phyloP scores from a whole-genome alignment of 2,329 filamentous ascomycete genomes.

The Diaporthe sp. region DNA sequence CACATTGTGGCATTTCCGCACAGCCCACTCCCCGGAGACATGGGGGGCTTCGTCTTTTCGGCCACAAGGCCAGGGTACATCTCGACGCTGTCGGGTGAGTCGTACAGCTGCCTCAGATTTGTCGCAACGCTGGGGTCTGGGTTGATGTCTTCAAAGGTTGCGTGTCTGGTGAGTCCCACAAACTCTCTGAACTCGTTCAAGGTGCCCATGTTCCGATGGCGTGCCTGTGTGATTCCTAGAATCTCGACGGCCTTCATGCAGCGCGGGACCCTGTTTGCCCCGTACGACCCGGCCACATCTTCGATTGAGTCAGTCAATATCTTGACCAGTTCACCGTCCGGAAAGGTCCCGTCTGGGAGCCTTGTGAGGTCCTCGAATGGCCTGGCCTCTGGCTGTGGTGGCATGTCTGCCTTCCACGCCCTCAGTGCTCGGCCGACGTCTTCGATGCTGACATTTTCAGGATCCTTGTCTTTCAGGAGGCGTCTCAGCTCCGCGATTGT shows the following conservation, averaged over 20 bases:
- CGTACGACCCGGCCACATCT: constrained; percentile 69
- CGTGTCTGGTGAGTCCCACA: constrained; percentile 67
- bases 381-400: constrained; percentile 56
- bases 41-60: constrained; percentile 65
- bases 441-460: constrained; percentile 46
- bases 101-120: constrained; percentile 68
- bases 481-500: constrained; percentile 64
- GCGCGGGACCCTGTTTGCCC: constrained; percentile 67
- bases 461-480: constrained; percentile 51
- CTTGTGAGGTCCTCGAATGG: constrained; percentile 61
- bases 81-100: constrained; percentile 73
- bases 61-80: constrained; percentile 75
- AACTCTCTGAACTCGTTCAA: constrained; percentile 74
- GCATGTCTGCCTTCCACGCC: constrained; percentile 51
- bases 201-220: constrained; percentile 69
- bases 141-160: constrained; percentile 69
- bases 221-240: constrained; percentile 69
- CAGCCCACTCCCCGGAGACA: constrained; percentile 62
- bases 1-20: constrained; percentile 61
- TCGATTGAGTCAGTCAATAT: constrained; percentile 67
- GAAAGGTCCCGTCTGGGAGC: constrained; percentile 60
- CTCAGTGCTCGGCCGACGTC: constrained; percentile 52
- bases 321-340: constrained; percentile 66
- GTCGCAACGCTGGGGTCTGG: constrained; percentile 64
- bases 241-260: constrained; percentile 70